Evolutionary conservation across 495 filamentous ascomycete species (phyloP).

Genomic region (Pseudomonodictys pantanalensis): DNA sequence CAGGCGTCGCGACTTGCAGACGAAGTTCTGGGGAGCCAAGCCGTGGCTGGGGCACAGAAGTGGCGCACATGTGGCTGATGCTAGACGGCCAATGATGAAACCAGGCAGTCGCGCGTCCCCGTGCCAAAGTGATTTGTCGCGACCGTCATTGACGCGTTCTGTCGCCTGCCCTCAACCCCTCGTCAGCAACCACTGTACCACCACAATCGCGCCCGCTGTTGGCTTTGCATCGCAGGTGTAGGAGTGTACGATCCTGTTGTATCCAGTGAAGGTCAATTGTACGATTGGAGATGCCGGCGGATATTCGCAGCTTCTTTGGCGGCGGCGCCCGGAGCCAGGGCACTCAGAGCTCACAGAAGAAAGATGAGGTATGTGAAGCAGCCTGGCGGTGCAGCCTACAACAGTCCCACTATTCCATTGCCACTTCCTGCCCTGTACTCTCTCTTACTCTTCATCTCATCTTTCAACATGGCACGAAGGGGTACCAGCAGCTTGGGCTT

Average conservation of each 20-base stretch:
- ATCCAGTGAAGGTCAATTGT: not conserved
- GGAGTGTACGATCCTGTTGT: not conserved
- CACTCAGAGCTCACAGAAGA: slow-evolving; percentile 30
- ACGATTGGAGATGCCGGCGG: slow-evolving; percentile 36
- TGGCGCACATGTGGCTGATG: slow-evolving; percentile 12
- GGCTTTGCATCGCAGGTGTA: not conserved
- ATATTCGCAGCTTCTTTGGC: slow-evolving; percentile 46
- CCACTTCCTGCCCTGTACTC: not conserved
- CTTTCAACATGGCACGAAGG: slow-evolving; percentile 1
- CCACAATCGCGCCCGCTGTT: not conserved
- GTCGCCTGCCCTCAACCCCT: slow-evolving; percentile 1
- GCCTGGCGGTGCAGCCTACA: no score
- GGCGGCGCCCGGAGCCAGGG: slow-evolving; percentile 33
- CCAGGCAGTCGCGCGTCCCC: slow-evolving; percentile 6
- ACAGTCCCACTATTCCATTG: not conserved
- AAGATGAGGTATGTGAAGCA: slow-evolving; percentile 33
- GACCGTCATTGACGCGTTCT: slow-evolving; percentile 23
- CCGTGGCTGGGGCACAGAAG: not conserved
- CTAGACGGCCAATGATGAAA: not conserved
- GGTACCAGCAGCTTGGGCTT: not conserved
- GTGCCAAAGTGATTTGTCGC: slow-evolving; percentile 17
- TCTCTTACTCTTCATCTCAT: not conserved
- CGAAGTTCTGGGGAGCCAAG: not conserved
- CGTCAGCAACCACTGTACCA: slow-evolving; percentile 7
- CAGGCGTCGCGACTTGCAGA: not conserved